Conservation (phyloP, 306 rosid species). For the Corylus heterophylla region DNA sequence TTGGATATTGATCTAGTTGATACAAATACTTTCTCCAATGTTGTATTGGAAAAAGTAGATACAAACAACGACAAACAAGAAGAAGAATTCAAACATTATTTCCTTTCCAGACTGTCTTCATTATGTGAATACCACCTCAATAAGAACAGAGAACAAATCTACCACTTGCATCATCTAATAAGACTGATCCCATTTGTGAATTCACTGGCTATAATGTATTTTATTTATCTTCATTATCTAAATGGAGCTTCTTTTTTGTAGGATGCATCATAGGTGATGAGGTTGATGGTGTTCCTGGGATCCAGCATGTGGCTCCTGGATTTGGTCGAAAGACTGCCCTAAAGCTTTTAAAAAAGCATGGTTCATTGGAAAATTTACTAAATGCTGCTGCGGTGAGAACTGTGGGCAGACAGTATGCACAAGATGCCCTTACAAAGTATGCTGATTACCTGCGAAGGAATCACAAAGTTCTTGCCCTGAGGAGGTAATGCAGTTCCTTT, state of each 20-base stretch:
- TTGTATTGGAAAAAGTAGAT: not conserved
- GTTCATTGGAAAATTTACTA: constrained; percentile 75
- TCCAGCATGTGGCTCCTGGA: constrained; percentile 83
- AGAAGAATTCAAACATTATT: not conserved
- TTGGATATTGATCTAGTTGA: not conserved
- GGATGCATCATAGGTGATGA: constrained; percentile 89
- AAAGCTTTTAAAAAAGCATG: constrained; percentile 84
- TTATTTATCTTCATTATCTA: constrained; percentile 13
- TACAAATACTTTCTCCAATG: not conserved
- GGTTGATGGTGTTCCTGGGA: constrained; percentile 94
- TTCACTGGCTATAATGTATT: not conserved
- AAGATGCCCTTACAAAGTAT: constrained; percentile 76
- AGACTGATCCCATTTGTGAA: not conserved
- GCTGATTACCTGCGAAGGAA: constrained; percentile 75
- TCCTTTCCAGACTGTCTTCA: not conserved
- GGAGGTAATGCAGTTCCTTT: constrained; percentile 46
- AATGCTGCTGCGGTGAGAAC: constrained; percentile 77
- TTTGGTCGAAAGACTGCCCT: constrained; percentile 93
- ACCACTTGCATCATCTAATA: not conserved
- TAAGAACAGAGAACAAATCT: not conserved
- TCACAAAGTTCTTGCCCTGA: constrained; percentile 76
- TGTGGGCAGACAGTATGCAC: constrained; percentile 86
- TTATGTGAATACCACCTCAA: not conserved
- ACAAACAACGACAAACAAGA: not conserved
- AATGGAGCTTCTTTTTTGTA: constrained; percentile 25